Base-by-base conservation (phyloP, 1,139 yeast species). In the Hyphopichia khmerensis region DNA sequence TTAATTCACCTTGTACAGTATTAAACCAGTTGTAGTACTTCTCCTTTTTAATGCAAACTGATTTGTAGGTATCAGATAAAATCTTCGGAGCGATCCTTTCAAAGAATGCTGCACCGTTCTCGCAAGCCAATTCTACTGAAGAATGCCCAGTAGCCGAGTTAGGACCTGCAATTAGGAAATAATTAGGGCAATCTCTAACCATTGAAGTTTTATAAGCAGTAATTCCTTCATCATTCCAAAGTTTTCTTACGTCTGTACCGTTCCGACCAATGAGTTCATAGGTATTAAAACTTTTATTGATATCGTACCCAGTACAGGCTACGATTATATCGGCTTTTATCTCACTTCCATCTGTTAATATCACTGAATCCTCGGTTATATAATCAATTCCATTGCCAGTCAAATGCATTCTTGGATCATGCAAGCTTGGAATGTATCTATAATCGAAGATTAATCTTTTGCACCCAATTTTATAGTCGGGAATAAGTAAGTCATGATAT, bases 111-210 rank as follows among this genome's bases (percentile, higher is more conserved):
- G 66, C 57, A 4, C 62, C 64, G 50, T 69, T 69, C 50, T 72
- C 77, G 44, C 69, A 63, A 18, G 75, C 73, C 49, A 67, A 56
- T 4, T 71, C 69, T 40, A 69, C 75, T 1, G 76, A 69, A 0
- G 73, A 60, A 47, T 72, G 77, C 5, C 77, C 77, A 13, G 76
- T 68, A 15, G 73, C 72, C 2, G 72, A 59, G 45, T 72, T 72
- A 23, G 77, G 76, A 3, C 77, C 77, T 3, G 62, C 72, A 47
- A 72, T 57, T 10, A 62, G 23, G 46, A 69, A 69, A 11, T 62
- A 46, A 44, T 72, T 72, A 17, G 77, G 77, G 39, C 62, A 56
- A 31, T 69, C 58, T 39, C 63, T 64, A 11, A 62, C 54, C 48
- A 70, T 49, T 11, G 57, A 27, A 0, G 77, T 70, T 40, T 67